phyloP scores from a whole-genome alignment of 768 basidiomycete genomes.

The Mycena crocata region DNA sequence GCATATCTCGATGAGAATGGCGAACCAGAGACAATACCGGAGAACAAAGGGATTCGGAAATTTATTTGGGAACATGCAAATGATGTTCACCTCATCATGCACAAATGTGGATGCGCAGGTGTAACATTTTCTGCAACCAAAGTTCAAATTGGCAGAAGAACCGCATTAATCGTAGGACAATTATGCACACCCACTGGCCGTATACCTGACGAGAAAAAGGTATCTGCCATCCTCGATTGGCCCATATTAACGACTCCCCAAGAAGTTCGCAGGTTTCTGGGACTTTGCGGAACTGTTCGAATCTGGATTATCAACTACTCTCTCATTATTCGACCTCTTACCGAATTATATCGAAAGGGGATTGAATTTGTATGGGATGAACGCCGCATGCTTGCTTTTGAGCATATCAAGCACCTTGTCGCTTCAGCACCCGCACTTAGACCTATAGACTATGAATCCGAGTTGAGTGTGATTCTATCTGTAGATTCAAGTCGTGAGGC shows the following conservation, averaged over 20 bases:
- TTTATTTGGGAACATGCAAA: conserved; percentile 53
- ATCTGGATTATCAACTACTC: conserved; percentile 40
- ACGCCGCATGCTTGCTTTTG: conserved; percentile 36
- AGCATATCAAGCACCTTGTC: conserved; percentile 29
- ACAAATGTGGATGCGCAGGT: conserved; percentile 40
- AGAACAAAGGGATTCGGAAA: conserved; percentile 36
- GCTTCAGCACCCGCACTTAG: conserved; percentile 36
- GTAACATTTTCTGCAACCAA: conserved; percentile 47
- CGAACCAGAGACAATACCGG: conserved; percentile 20
- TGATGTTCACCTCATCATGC: conserved; percentile 44
- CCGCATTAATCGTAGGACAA: conserved; percentile 45
- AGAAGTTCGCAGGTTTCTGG: conserved; percentile 39
- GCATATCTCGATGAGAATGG: conserved; percentile 38
- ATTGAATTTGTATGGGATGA: conserved; percentile 43
- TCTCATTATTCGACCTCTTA: conserved; percentile 25
- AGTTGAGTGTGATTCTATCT: conserved; percentile 40
- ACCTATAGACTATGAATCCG: conserved; percentile 46
- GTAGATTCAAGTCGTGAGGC: conserved; percentile 47
- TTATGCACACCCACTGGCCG: conserved; percentile 45
- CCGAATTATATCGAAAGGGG: conserved; percentile 29
- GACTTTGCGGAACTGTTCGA: conserved; percentile 37
- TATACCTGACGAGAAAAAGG: conserved; percentile 39
- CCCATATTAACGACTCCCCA: conserved; percentile 23
- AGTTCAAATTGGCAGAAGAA: conserved; percentile 37
- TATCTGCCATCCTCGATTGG: conserved; percentile 43